phyloP scores from a whole-genome alignment of 2,329 filamentous ascomycete species.

The Sporothrix curviconia region DNA sequence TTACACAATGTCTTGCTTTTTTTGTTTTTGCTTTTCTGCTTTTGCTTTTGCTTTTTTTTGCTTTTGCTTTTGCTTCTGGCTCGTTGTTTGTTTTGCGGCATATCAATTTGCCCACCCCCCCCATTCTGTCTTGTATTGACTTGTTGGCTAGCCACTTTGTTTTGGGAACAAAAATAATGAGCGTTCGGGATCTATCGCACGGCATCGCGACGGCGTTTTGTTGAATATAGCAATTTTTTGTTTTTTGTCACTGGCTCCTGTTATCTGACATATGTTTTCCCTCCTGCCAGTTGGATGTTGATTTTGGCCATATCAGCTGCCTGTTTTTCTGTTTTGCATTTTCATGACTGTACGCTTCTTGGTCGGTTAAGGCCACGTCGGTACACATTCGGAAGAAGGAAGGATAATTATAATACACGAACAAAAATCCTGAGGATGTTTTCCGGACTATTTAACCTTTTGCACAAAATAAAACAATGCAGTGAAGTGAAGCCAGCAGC shows the following conservation, averaged over 20 bases:
- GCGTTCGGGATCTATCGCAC: constrained; percentile 7
- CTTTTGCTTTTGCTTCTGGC: background rate
- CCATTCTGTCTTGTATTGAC: too few relatives aligned
- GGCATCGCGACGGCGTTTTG: constrained; percentile 19
- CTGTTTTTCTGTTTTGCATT: background rate
- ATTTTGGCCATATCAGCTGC: too few relatives aligned
- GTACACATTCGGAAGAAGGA: background rate
- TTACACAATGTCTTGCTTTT: constrained; percentile 11
- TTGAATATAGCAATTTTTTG: background rate
- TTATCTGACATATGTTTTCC: background rate
- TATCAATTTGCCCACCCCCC: too few relatives aligned
- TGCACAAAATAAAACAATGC: background rate
- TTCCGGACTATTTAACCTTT: background rate
- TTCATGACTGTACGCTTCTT: background rate
- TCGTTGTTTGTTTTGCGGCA: background rate
- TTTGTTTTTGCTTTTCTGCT: background rate
- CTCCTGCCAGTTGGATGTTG: too few relatives aligned
- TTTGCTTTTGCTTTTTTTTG: background rate
- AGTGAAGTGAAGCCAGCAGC: background rate
- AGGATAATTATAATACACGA: constrained; percentile 1
- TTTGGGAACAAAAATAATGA: constrained; percentile 1
- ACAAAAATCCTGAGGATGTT: background rate
- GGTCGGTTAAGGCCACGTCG: background rate
- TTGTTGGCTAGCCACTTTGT: too few relatives aligned
- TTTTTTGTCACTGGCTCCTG: background rate